A percentile compares a stretch with the other conserved stretches of the same genome.
Evolutionary conservation across 805 yeast genomes (phyloP).

Genomic region (Pichia heedii): DNA sequence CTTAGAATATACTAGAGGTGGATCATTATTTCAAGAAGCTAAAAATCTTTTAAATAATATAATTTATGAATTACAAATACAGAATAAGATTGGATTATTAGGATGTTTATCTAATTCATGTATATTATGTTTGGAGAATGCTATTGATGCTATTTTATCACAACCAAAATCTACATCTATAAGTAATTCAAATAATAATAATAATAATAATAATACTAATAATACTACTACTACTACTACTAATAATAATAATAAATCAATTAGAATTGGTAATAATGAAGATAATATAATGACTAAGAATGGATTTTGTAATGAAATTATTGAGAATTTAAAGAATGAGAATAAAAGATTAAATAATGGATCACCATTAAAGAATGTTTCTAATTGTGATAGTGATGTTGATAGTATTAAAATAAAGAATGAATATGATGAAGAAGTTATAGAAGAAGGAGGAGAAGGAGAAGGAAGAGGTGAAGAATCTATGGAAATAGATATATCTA

Average conservation of each 20-base stretch:
- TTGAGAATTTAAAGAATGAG: constrained; percentile 15
- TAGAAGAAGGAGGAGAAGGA: background rate
- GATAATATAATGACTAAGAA: background rate
- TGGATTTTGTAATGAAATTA: background rate
- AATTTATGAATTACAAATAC: constrained; percentile 40
- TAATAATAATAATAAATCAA: background rate
- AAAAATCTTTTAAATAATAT: constrained; percentile 45
- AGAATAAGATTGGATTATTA: constrained; percentile 44
- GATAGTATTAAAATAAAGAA: background rate
- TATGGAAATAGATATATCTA: background rate
- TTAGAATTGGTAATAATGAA: background rate
- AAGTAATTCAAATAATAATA: too few relatives aligned
- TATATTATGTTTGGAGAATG: constrained; percentile 45
- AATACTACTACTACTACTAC: background rate
- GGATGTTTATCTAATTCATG: constrained; percentile 55
- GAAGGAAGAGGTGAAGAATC: background rate
- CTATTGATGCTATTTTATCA: constrained; percentile 55
- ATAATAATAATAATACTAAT: background rate
- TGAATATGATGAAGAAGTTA: background rate
- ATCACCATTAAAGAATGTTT: constrained; percentile 18
- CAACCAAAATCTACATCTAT: constrained; percentile 28
- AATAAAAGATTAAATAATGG: constrained; percentile 13
- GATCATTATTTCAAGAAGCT: constrained; percentile 66
- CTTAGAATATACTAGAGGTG: constrained; percentile 75
- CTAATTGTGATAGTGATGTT: background rate